Evolutionary conservation across 345 rosid species (phyloP), one percentile per base, ranked within the genome.

Genomic region (Euphorbia pulcherrima): DNA sequence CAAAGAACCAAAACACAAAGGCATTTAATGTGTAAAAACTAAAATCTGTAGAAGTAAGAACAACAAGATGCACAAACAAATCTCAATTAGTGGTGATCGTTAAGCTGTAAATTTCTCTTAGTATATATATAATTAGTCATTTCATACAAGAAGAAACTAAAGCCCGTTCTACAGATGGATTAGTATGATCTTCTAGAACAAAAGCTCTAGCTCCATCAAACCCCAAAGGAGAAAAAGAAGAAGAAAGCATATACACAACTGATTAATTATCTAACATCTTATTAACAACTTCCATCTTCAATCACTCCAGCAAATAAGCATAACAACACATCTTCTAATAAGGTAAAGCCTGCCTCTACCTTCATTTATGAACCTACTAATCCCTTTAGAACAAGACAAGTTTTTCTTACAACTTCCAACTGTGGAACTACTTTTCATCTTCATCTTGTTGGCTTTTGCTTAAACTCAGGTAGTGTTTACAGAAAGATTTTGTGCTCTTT

Each of bases 221-320:
- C 44, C 40, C 26, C 67, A 28, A 51, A 44, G 18, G 13, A 24
- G 53, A 12, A n/a, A 14, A n/a, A 14, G 23, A 40, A 40, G 48
- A 27, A 62, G 6, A 41, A 21, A 1, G 13, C 18, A 58, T 17
- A 58, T 29, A 47, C 20, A 60, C 26, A 50, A n/a, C 27, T 2
- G 23, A 33, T 33, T 13, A 52, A 7, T 2, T 20, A 7, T 2
- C 8, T 52, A 52, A 52, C 56, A 52, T 52, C 5, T 52, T 26
- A 60, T n/a, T 3, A 44, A 44, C 1, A 41, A 41, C 28, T 26
- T 44, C 53, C 17, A 48, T 26, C 1, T 24, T 68, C 67, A 78
- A 44, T 86, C 84, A 54, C 78, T 80, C 86, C 84, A 83, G 68
- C 87, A 86, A 46, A 86, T 68, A 72, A 86, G 87, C 83, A 78